Evolutionary conservation across 768 basidiomycete genomes (phyloP).

Genomic region (Glaciozyma martinii): DNA sequence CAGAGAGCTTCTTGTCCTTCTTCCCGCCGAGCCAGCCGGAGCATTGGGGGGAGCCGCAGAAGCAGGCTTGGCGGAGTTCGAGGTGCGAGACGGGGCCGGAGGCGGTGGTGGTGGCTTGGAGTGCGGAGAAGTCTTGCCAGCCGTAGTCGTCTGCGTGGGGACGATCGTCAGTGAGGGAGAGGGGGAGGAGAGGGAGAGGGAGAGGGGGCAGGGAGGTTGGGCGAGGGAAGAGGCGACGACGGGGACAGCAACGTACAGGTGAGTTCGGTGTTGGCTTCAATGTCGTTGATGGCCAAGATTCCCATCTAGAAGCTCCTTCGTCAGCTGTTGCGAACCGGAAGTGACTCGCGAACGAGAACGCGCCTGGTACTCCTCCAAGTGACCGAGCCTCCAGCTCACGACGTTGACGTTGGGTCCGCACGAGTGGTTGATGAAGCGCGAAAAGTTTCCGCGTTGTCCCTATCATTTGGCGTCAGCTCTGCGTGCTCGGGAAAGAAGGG

Average conservation of each 20-base stretch:
- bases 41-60: slow-evolving; percentile 18
- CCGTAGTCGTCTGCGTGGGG: slow-evolving; percentile 24
- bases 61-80: slow-evolving; percentile 24
- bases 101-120: not conserved
- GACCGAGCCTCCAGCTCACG: slow-evolving; percentile 19
- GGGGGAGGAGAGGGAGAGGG: not conserved
- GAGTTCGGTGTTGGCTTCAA: slow-evolving; percentile 18
- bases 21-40: slow-evolving; percentile 21
- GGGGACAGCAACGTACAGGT: slow-evolving; percentile 10
- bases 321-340: not conserved
- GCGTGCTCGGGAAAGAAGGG: not conserved
- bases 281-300: slow-evolving; percentile 23
- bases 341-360: not conserved
- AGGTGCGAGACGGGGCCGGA: not conserved
- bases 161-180: not conserved
- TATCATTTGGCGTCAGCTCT: not conserved
- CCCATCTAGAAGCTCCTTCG: slow-evolving; percentile 9
- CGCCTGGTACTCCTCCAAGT: slow-evolving; percentile 27
- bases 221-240: too few species aligned
- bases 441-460: slow-evolving; percentile 20
- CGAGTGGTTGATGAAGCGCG: slow-evolving; percentile 30
- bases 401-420: slow-evolving; percentile 28
- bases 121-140: slow-evolving; percentile 26
- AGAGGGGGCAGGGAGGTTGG: not conserved
- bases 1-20: not conserved